A percentile compares a stretch with the other conserved stretches of the same genome.
Conservation (phyloP, 768 basidiomycete species). For the Collybia sordida region DNA sequence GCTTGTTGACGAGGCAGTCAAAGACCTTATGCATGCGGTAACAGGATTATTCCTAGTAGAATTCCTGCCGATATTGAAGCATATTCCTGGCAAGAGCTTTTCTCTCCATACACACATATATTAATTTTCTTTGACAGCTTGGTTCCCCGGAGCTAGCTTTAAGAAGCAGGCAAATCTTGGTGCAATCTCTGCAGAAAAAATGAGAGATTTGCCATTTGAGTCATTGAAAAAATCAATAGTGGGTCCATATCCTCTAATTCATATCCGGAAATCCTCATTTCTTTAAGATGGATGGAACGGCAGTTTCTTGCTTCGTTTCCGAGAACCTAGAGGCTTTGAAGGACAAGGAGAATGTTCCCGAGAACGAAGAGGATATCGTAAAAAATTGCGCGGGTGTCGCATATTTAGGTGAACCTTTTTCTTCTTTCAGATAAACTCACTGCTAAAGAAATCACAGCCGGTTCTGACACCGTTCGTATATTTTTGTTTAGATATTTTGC, state of each 20-base stretch:
- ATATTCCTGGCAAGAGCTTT: conserved; percentile 3
- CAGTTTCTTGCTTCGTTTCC: too few relatives aligned
- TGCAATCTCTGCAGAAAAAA: too few relatives aligned
- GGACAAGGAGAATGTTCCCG: background rate
- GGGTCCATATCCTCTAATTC: too few relatives aligned
- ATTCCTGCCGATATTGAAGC: conserved; percentile 16
- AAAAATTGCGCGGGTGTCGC: conserved; percentile 17
- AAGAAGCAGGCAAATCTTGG: too few relatives aligned
- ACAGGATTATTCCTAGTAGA: conserved; percentile 32
- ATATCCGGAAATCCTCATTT: too few relatives aligned
- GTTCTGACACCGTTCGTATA: conserved; percentile 2
- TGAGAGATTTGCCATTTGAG: too few relatives aligned
- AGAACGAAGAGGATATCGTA: conserved; percentile 13
- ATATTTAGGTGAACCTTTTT: conserved; percentile 16
- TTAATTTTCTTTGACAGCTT: too few relatives aligned
- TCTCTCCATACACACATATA: too few relatives aligned
- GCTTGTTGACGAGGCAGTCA: conserved; percentile 17
- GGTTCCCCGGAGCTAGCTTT: too few relatives aligned
- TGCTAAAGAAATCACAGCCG: conserved; percentile 1
- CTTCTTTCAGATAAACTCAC: background rate
- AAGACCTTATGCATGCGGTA: conserved; percentile 14
- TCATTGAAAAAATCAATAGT: too few relatives aligned
- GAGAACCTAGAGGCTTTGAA: background rate
- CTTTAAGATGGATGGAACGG: too few relatives aligned
- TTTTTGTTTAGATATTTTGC: background rate